Percentiles rank a stretch among this genome's conserved stretches.
These are phyloP conservation scores for Diaporthe citrichinensis DNA, from an alignment of 2,329 filamentous ascomycete species.

Conservation along the genomic window DNA sequence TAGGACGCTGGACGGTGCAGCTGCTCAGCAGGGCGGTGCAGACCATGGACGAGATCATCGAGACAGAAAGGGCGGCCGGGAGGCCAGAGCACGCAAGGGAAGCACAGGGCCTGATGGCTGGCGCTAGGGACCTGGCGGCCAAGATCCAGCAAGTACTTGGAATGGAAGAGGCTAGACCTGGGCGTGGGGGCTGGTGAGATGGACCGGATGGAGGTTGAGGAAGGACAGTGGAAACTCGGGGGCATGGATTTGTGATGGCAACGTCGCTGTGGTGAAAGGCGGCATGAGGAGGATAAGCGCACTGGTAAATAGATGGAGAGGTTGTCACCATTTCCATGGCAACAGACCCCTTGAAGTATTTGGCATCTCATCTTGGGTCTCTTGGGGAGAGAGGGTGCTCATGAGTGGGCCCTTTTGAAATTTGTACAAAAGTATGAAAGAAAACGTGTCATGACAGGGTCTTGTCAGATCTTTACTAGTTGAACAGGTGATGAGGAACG, in stretches of 20 bases:
- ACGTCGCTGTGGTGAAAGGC: background rate
- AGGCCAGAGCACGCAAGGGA: slow-evolving; percentile 26
- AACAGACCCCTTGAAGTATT: slow-evolving; percentile 6
- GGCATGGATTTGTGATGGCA: background rate
- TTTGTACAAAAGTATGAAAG: slow-evolving; percentile 28
- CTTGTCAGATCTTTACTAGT: background rate
- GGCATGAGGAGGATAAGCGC: background rate
- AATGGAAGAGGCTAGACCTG: slow-evolving; percentile 15
- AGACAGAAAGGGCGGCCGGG: slow-evolving; percentile 12
- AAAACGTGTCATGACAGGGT: slow-evolving; percentile 1
- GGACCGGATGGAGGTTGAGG: background rate
- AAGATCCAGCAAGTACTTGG: slow-evolving; percentile 28
- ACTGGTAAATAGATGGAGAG: slow-evolving; percentile 24
- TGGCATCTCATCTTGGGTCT: slow-evolving; percentile 18
- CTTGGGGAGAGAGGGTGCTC: slow-evolving; percentile 12
- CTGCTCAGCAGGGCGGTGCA: slow-evolving; percentile 36
- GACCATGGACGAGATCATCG: slow-evolving; percentile 35
- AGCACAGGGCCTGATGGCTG: slow-evolving; percentile 12
- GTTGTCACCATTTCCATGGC: slow-evolving; percentile 24
- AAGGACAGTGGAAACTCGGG: background rate
- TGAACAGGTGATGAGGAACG: background rate
- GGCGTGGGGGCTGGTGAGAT: slow-evolving; percentile 10
- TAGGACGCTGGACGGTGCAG: slow-evolving; percentile 41
- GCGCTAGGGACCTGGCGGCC: slow-evolving; percentile 13
- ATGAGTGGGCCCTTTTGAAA: background rate